Conservation (phyloP, 163 green algal species). For the Chlorella variabilis region DNA sequence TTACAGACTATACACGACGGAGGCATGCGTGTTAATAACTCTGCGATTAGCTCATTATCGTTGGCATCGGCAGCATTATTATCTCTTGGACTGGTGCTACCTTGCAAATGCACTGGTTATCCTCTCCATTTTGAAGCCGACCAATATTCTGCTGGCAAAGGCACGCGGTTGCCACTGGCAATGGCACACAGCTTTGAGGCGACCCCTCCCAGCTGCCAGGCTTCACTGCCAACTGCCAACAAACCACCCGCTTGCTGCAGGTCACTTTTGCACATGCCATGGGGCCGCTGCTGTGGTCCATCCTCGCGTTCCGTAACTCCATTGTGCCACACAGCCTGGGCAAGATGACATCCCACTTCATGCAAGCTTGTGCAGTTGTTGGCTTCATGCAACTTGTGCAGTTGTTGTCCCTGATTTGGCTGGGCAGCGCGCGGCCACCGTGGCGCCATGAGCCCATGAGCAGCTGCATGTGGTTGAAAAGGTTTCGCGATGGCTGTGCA, state of each 20-base stretch:
- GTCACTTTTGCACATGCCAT: constrained; percentile 79
- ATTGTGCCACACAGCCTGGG: constrained; percentile 85
- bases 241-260: too few species aligned
- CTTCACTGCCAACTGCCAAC: too few species aligned
- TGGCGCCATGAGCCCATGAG: too few species aligned
- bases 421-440: too few species aligned
- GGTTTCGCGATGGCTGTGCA: neutral
- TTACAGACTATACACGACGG: constrained; percentile 76
- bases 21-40: constrained; percentile 44
- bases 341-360: constrained; percentile 64
- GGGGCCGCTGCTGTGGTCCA: constrained; percentile 80
- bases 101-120: constrained; percentile 63
- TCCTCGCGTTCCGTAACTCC: constrained; percentile 86
- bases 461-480: neutral
- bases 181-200: too few species aligned
- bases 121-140: constrained; percentile 70
- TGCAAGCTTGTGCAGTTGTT: constrained; percentile 15
- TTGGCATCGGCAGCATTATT: constrained; percentile 66
- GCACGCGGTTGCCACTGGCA: too few species aligned
- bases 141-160: constrained; percentile 61
- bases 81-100: constrained; percentile 76
- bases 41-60: constrained; percentile 36
- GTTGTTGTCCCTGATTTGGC: neutral
- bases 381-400: neutral
- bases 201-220: too few species aligned